phyloP scores from a whole-genome alignment of 1,284 basidiomycete genomes.

The Marasmius fiardii region DNA sequence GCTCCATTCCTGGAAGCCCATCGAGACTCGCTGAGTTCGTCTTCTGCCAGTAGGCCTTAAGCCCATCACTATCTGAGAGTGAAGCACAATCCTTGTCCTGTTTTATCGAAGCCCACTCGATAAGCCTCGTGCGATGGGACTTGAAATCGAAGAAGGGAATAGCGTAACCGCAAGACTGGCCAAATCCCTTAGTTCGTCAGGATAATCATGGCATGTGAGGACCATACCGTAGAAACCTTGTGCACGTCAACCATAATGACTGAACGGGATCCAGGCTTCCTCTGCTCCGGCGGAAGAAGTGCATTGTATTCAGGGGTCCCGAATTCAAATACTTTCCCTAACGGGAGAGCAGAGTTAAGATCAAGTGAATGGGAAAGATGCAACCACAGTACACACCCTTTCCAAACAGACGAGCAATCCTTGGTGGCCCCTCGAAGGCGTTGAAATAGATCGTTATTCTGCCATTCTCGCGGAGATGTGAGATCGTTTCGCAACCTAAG shows the following conservation, averaged over 20 bases:
- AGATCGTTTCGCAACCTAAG: slow-evolving; percentile 54
- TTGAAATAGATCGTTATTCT: slow-evolving; percentile 55
- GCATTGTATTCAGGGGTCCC: slow-evolving; percentile 48
- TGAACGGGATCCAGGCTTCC: slow-evolving; percentile 49
- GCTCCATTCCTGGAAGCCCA: neutral
- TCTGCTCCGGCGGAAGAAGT: slow-evolving; percentile 37
- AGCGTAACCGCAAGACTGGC: slow-evolving; percentile 51
- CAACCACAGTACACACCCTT: slow-evolving; percentile 36
- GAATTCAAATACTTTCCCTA: slow-evolving; percentile 41
- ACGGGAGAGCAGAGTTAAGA: neutral
- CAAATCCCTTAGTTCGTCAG: neutral
- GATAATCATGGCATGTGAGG: neutral
- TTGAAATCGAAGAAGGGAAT: slow-evolving; percentile 50
- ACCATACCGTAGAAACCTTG: slow-evolving; percentile 48
- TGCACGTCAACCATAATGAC: slow-evolving; percentile 49
- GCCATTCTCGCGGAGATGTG: slow-evolving; percentile 56
- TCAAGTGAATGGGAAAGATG: neutral
- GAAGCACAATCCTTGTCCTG: neutral
- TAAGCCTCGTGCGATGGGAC: slow-evolving; percentile 33
- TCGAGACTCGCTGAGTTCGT: neutral
- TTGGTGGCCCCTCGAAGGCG: slow-evolving; percentile 49
- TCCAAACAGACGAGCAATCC: slow-evolving; percentile 52
- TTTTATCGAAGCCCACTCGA: neutral
- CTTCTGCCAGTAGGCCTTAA: neutral
- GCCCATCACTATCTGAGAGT: neutral